phyloP scores from a whole-genome alignment of 2,329 filamentous ascomycete species.

The Colletotrichum sp. region DNA sequence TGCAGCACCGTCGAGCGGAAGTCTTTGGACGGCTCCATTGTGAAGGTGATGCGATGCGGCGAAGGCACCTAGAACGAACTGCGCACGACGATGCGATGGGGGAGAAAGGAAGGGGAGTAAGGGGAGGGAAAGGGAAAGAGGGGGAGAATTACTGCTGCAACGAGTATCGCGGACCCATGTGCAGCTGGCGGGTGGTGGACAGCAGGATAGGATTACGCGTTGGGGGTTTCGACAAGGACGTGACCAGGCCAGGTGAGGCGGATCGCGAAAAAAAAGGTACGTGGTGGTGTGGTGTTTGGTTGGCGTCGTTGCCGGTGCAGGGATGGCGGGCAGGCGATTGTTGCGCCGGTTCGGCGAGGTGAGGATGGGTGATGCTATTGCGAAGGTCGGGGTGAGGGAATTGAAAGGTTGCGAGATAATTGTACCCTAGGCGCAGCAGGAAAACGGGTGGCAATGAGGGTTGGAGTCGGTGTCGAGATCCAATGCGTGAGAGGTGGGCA shows the following conservation, averaged over 20 bases:
- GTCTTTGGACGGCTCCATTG: conserved; percentile 46
- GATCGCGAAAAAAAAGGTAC: conserved; percentile 16
- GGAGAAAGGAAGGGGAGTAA: background rate
- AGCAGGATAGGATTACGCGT: conserved; percentile 2
- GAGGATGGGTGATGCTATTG: conserved; percentile 13
- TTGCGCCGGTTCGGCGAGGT: background rate
- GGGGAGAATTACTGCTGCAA: background rate
- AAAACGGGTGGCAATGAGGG: conserved; percentile 6
- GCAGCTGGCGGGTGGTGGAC: background rate
- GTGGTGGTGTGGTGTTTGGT: conserved; percentile 6
- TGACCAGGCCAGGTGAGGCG: conserved; percentile 10
- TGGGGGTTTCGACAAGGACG: background rate
- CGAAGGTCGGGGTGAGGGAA: background rate
- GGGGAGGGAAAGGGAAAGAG: background rate
- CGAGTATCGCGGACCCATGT: conserved; percentile 20
- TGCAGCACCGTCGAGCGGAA: conserved; percentile 57
- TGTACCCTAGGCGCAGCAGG: background rate
- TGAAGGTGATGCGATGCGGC: conserved; percentile 21
- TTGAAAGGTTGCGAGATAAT: background rate
- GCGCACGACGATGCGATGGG: background rate
- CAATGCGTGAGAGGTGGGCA: background rate
- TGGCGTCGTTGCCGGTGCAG: conserved; percentile 1
- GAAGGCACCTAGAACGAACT: background rate
- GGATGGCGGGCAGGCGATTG: background rate
- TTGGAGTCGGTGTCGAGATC: background rate